Evolutionary conservation across 371 early-diverging fungal genomes (phyloP).

Genomic region (Mucor plumbeus): DNA sequence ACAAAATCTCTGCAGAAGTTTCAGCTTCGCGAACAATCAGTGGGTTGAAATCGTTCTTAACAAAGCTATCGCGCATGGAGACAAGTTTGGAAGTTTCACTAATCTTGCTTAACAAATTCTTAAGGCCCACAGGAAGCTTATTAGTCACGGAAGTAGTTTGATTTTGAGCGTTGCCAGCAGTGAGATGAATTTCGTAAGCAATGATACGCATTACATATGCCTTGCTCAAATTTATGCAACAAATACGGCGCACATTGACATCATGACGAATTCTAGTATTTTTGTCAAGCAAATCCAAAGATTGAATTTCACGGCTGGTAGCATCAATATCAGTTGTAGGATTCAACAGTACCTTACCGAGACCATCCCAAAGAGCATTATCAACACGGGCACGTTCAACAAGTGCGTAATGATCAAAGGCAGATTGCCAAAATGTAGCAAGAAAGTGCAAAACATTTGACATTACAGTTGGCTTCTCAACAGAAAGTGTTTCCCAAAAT

Average conservation of each 20-base stretch:
- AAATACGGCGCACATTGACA: constrained; percentile 33
- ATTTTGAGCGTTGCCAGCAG: constrained; percentile 22
- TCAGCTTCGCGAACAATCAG: constrained; percentile 11
- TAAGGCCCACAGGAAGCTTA: constrained; percentile 46
- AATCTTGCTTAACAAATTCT: constrained; percentile 39
- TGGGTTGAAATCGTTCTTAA: constrained; percentile 38
- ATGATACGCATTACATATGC: constrained; percentile 48
- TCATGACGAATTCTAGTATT: constrained; percentile 2
- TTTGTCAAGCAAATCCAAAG: constrained; percentile 14
- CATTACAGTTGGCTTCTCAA: constrained; percentile 44
- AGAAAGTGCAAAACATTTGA: constrained; percentile 49
- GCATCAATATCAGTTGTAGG: constrained; percentile 21
- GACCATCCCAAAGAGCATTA: constrained; percentile 44
- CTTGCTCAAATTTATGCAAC: constrained; percentile 46
- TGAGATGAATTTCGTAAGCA: constrained; percentile 47
- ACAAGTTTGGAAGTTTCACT: constrained; percentile 40
- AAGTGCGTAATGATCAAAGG: constrained; percentile 52
- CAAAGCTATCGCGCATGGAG: constrained; percentile 30
- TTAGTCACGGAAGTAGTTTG: constrained; percentile 15
- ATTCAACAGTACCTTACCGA: constrained; percentile 46
- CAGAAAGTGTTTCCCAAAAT: constrained; percentile 41
- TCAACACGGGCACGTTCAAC: constrained; percentile 53
- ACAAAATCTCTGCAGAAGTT: constrained; percentile 18
- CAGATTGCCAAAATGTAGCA: constrained; percentile 54
- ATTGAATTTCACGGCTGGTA: not conserved